phyloP scores from a whole-genome alignment of 2,329 filamentous ascomycete genomes.

The Penicillium sp. region DNA sequence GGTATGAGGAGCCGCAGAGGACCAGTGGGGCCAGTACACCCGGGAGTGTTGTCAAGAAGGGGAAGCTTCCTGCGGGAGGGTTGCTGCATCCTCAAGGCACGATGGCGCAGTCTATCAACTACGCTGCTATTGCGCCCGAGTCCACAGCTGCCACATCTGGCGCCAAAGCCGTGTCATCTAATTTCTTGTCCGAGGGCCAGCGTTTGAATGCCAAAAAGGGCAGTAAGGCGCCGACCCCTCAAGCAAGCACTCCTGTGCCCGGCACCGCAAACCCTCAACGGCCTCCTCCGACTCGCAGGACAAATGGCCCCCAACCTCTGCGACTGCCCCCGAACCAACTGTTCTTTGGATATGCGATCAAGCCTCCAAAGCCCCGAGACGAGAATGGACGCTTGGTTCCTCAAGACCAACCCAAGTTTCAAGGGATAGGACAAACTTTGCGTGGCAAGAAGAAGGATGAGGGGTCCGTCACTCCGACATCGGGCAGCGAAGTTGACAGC shows the following conservation, averaged over 20 bases:
- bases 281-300: conserved; percentile 43
- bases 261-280: conserved; percentile 47
- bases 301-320: conserved; percentile 79
- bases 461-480: conserved; percentile 33
- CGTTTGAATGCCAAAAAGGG: conserved; percentile 77
- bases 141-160: conserved; percentile 59
- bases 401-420: conserved; percentile 67
- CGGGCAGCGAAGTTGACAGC: conserved; percentile 29
- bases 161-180: conserved; percentile 60
- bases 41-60: conserved; percentile 58
- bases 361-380: conserved; percentile 73
- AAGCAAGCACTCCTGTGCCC: conserved; percentile 65
- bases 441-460: conserved; percentile 64
- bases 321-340: conserved; percentile 81
- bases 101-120: conserved; percentile 99
- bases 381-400: conserved; percentile 57
- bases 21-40: conserved; percentile 82
- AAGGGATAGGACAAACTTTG: conserved; percentile 77
- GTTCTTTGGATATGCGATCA: conserved; percentile 94
- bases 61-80: conserved; percentile 61
- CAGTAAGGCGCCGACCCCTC: conserved; percentile 67
- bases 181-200: conserved; percentile 76
- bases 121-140: conserved; percentile 77
- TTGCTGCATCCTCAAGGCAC: conserved; percentile 76
- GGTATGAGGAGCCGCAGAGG: conserved; percentile 82